phyloP scores from a whole-genome alignment of 441 rosid genomes.

The Syzygium malaccense region DNA sequence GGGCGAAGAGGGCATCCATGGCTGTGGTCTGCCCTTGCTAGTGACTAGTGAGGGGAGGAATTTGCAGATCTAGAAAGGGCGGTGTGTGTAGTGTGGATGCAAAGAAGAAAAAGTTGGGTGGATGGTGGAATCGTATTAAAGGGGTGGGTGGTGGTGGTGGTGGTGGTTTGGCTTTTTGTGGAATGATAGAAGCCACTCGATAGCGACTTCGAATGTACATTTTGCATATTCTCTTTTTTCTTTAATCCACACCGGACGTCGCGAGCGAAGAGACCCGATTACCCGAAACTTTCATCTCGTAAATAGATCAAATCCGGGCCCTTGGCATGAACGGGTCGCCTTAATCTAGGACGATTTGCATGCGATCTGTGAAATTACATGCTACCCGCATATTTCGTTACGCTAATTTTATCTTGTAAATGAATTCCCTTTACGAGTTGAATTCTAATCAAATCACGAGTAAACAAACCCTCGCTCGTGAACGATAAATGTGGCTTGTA shows the following conservation, averaged over 20 bases:
- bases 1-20: conserved; percentile 79
- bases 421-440: background rate
- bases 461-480: too few species aligned
- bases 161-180: background rate
- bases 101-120: background rate
- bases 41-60: background rate
- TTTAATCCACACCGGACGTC: background rate
- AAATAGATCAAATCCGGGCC: too few species aligned
- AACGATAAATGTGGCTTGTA: background rate
- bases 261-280: background rate
- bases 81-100: background rate
- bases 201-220: background rate
- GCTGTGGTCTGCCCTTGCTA: background rate
- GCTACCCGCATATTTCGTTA: too few species aligned
- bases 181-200: background rate
- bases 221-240: background rate
- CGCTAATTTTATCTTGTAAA: background rate
- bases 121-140: background rate
- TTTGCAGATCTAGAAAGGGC: background rate
- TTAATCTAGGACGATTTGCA: background rate
- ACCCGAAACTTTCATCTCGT: too few species aligned
- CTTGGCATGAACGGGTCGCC: background rate
- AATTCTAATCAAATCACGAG: background rate
- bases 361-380: too few species aligned
- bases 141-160: background rate